Conservation (phyloP, 257 asterid species). For the Henckelia pumila region DNA sequence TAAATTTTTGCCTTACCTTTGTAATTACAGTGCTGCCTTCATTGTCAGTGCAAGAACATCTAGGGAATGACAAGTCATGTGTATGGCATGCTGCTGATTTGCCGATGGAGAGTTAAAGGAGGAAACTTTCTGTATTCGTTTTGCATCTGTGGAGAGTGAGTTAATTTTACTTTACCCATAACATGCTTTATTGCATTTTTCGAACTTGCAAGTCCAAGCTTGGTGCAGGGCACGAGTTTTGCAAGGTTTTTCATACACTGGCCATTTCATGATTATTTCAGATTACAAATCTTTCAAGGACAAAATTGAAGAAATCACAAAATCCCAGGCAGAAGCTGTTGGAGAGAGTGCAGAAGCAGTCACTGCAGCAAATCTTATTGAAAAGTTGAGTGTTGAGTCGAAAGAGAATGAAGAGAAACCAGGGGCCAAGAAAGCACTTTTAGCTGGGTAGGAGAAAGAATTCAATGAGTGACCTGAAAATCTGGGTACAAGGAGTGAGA, state of each 20-base stretch:
- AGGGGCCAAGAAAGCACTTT: constrained; percentile 40
- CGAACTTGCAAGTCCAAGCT: too few relatives aligned
- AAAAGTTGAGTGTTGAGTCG: constrained; percentile 55
- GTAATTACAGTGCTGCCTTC: constrained; percentile 53
- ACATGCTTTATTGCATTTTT: too few relatives aligned
- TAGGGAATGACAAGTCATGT: constrained; percentile 1
- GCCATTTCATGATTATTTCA: constrained; percentile 31
- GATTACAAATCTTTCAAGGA: constrained; percentile 82
- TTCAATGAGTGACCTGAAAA: constrained; percentile 36
- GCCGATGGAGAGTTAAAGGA: constrained; percentile 85
- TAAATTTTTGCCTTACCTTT: constrained; percentile 12
- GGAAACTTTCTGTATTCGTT: constrained; percentile 74
- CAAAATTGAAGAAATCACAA: constrained; percentile 64
- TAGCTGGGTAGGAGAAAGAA: constrained; percentile 36
- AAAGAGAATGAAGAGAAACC: constrained; percentile 48
- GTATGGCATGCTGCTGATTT: constrained; percentile 88
- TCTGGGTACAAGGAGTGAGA: constrained; percentile 35
- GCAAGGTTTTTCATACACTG: background rate
- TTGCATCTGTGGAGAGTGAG: constrained; percentile 76
- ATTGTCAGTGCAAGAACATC: constrained; percentile 23
- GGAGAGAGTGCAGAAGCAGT: constrained; percentile 48
- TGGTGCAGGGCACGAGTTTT: too few relatives aligned
- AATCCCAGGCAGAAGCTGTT: constrained; percentile 43
- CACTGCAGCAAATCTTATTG: constrained; percentile 62
- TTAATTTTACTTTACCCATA: constrained; percentile 5